Percentiles rank a stretch among this genome's conserved stretches.
These are phyloP conservation scores for Solanum appendiculatum DNA, from an alignment of 257 asterid genomes.

Conservation along the genomic window DNA sequence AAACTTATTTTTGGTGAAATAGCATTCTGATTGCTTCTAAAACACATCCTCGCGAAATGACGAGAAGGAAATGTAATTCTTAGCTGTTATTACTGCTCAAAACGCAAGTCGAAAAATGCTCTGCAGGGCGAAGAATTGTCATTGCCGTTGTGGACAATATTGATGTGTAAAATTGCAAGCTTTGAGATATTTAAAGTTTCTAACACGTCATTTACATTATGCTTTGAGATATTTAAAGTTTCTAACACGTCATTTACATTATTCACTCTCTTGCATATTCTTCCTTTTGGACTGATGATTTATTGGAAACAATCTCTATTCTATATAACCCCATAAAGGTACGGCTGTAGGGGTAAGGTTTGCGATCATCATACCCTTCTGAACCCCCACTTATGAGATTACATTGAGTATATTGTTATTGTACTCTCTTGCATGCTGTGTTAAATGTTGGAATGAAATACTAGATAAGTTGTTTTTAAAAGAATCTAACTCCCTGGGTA, in stretches of 20 bases:
- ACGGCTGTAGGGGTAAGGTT: not conserved
- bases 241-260: not conserved
- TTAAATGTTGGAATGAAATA: too few relatives aligned
- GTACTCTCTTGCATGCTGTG: not conserved
- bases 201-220: not conserved
- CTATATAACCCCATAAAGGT: fast-evolving
- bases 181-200: not conserved
- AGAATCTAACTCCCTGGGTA: too few relatives aligned
- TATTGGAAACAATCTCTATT: not conserved
- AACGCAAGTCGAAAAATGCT: not conserved
- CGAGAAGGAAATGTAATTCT: not conserved
- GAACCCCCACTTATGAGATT: too few relatives aligned
- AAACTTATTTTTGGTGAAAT: not conserved
- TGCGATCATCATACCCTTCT: not conserved
- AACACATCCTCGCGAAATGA: not conserved
- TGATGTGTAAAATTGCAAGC: not conserved
- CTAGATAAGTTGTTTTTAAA: not conserved
- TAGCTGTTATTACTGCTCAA: not conserved
- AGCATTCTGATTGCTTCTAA: not conserved
- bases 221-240: too few relatives aligned
- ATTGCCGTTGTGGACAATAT: not conserved
- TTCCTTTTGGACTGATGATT: fast-evolving
- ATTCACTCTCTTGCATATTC: not conserved
- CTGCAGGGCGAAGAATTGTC: not conserved
- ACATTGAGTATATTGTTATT: not conserved